Base-by-base conservation (phyloP, 164 flowering plant species). In the Buxus sempervirens region DNA sequence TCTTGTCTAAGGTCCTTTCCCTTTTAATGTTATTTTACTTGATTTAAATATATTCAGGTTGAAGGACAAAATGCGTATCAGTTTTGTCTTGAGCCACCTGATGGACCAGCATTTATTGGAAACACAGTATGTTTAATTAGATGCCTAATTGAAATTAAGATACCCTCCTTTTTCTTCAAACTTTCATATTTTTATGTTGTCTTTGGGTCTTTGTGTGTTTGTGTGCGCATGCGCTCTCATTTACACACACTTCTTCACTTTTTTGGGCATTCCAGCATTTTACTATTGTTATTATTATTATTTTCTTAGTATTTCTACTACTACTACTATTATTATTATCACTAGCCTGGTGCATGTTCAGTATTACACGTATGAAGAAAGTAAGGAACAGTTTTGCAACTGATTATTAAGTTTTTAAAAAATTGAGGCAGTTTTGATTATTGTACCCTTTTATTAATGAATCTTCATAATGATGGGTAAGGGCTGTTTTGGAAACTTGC, bases 61-160 rank as follows among this genome's bases (percentile, higher is more conserved):
- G 96, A 91, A 78, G 95, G 97, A 24, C 81, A 79, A 70, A 80
- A 89, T 79, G 83, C 93, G 54, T 95, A 88, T 73, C 98, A 92
- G 72, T 95, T 95, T 70, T 89, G 90, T 72, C 82, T 95, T 77
- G 98, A 90, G 79, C 99, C 99, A 70, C 90, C 96, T 71, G 72
- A 83, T 76, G 88, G 90, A 54, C 88, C 95, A 9, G 94, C 97
- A 57, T 95, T 95, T 77, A 88, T 95, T 67, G 99, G 97, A 57
- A 95, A 92, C 76, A 92, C 97, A 60, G 97, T 89, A 84, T 67
- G 87, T 81, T 28, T 60, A 51, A 53, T 51, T 28, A 49, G 20
- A 69, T 54, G 4, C 48, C 54, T 27, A 56, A 61, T 5, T 7
- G 54, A 14, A 38, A 14, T 6, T 32, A 18, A 60, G 19, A 45